A percentile compares a stretch with the other conserved stretches of the same genome.
Conservation (phyloP, 2,329 filamentous ascomycete species). For the Cercospora nicotianae region DNA sequence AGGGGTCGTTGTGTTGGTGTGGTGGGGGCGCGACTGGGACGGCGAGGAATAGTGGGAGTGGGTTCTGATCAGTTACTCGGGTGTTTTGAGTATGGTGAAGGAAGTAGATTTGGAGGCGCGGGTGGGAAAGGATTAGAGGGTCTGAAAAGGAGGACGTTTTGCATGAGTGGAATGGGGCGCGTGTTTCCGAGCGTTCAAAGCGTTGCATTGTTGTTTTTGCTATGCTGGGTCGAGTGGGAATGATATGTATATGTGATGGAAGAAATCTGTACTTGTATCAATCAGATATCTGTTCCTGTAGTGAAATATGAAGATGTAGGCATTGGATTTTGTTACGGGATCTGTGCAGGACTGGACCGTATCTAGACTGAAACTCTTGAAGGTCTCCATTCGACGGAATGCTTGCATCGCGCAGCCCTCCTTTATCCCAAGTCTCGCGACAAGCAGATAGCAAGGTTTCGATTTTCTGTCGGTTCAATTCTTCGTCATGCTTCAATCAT, state of each 20-base stretch:
- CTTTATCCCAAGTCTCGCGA: neutral
- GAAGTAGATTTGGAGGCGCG: too few species aligned
- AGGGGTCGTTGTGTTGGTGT: constrained; percentile 62
- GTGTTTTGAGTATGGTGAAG: neutral
- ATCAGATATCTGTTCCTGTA: neutral
- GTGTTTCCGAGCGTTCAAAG: neutral
- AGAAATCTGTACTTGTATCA: neutral
- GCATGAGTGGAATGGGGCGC: neutral
- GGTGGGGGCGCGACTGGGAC: constrained; percentile 41
- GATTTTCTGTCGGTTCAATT: neutral
- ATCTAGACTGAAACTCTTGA: too few species aligned
- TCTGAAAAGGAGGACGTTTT: neutral
- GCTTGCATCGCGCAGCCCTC: neutral
- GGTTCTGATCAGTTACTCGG: neutral
- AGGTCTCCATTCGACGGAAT: neutral
- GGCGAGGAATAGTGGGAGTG: constrained; percentile 5
- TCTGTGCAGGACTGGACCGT: too few species aligned
- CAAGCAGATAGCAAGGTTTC: neutral
- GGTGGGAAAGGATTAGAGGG: too few species aligned
- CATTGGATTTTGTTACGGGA: too few species aligned
- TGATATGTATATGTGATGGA: neutral
- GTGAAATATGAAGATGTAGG: neutral
- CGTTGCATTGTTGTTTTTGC: neutral
- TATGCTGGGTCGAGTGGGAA: neutral
- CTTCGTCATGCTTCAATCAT: neutral